A percentile compares a stretch with the other conserved stretches of the same genome.
These are phyloP conservation scores for Phytopythium mirpurense DNA, from an alignment of 352 stramenopile genomes.

Conservation along the genomic window DNA sequence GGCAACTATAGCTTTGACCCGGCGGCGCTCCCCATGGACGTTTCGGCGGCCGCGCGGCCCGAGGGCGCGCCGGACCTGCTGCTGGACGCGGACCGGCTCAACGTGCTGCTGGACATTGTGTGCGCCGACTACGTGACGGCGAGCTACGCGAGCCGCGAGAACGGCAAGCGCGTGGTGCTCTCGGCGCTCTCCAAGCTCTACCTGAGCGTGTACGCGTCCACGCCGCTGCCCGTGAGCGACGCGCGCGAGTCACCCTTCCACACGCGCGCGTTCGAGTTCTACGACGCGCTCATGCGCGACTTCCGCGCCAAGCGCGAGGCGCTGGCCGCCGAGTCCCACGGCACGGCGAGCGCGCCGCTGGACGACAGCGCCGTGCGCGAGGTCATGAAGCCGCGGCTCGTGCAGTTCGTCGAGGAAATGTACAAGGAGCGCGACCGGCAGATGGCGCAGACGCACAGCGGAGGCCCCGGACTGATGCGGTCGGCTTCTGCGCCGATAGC, in stretches of 20 bases:
- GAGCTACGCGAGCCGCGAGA: constrained; percentile 81
- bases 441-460: constrained; percentile 7
- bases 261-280: constrained; percentile 44
- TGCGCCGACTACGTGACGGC: constrained; percentile 85
- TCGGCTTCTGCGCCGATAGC: constrained; percentile 4
- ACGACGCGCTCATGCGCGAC: constrained; percentile 54
- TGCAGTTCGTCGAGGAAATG: constrained; percentile 73
- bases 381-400: constrained; percentile 68
- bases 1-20: no score
- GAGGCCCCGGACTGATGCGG: not conserved
- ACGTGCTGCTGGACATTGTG: constrained; percentile 83
- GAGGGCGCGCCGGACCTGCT: constrained; percentile 47
- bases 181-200: constrained; percentile 81
- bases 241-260: constrained; percentile 32
- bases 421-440: constrained; percentile 60
- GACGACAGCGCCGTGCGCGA: constrained; percentile 60
- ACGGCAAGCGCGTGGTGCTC: constrained; percentile 69
- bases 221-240: constrained; percentile 15
- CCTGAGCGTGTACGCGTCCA: constrained; percentile 53
- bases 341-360: no score
- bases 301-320: constrained; percentile 28
- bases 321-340: constrained; percentile 10
- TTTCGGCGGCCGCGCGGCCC: constrained; percentile 1
- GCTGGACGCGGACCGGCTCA: constrained; percentile 71
- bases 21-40: not conserved